A percentile compares a stretch with the other conserved stretches of the same genome.
Conservation (phyloP, 352 stramenopile genomes). For the Pythium brassicae region DNA sequence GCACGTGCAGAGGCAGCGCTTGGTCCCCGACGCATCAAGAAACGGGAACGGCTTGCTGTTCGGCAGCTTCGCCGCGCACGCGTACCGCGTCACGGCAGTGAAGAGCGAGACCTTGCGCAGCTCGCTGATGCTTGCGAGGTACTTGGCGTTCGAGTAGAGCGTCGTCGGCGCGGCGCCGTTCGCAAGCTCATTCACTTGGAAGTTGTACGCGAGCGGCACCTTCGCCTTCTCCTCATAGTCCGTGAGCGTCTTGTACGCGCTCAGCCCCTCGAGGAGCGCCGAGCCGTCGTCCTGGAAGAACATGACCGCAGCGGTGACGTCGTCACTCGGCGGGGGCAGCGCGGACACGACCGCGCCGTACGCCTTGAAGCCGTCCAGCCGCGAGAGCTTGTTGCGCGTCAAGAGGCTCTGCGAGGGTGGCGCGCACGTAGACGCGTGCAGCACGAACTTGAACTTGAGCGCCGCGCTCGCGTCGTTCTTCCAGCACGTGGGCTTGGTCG, state of each 20-base stretch:
- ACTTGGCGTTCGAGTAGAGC: conserved; percentile 8
- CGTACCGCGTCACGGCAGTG: neutral
- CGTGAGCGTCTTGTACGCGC: conserved; percentile 6
- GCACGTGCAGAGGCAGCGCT: conserved; percentile 17
- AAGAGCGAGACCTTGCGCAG: conserved; percentile 6
- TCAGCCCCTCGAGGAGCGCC: neutral
- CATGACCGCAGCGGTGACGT: neutral
- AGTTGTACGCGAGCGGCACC: conserved; percentile 10
- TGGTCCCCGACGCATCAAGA: neutral
- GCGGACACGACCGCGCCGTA: neutral
- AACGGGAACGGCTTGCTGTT: conserved; percentile 13
- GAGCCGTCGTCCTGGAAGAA: conserved; percentile 9
- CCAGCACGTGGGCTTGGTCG: conserved; percentile 6
- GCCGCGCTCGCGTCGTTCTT: conserved; percentile 5
- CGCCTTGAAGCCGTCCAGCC: neutral
- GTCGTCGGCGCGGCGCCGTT: neutral
- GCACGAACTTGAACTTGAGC: conserved; percentile 11
- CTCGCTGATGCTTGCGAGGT: conserved; percentile 5
- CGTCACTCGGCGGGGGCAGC: neutral
- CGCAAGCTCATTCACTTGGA: conserved; percentile 11
- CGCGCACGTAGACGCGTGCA: neutral
- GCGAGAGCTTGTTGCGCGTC: neutral
- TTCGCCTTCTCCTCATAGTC: neutral
- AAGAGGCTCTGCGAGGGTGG: neutral
- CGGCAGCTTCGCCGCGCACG: conserved; percentile 11